phyloP scores from a whole-genome alignment of 176 grass and related monocot species.

The Ampelocalamus luodianensis region DNA sequence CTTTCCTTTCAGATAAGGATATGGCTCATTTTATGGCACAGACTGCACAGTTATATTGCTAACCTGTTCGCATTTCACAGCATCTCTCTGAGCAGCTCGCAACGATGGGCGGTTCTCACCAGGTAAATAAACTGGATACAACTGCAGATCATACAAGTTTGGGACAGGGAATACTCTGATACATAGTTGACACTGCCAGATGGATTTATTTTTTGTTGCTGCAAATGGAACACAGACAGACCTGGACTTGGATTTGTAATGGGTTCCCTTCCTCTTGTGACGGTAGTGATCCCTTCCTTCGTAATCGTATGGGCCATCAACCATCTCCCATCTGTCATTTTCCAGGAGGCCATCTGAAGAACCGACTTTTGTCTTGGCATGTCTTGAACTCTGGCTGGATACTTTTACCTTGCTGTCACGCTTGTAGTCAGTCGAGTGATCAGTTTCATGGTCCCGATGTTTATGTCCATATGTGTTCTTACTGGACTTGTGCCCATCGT shows the following conservation, averaged over 20 bases:
- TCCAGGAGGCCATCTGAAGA: neutral
- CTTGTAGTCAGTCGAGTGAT: neutral
- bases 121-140: too few species aligned
- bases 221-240: neutral
- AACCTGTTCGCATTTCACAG: too few species aligned
- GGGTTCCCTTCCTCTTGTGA: conserved; percentile 17
- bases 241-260: neutral
- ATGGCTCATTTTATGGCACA: too few species aligned
- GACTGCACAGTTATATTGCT: too few species aligned
- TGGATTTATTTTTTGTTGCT: neutral
- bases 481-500: conserved; percentile 7
- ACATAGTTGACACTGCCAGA: too few species aligned
- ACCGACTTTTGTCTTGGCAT: conserved; percentile 25
- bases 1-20: too few species aligned
- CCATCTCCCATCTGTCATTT: conserved; percentile 41
- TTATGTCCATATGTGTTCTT: conserved; percentile 1
- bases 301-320: conserved; percentile 23
- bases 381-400: conserved; percentile 21
- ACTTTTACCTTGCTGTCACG: conserved; percentile 14
- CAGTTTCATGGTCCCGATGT: neutral
- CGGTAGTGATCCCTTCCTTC: conserved; percentile 23
- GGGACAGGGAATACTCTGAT: too few species aligned
- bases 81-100: too few species aligned
- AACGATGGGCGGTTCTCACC: too few species aligned
- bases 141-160: too few species aligned